A percentile compares a stretch with the other conserved stretches of the same genome.
phyloP scores from a whole-genome alignment of 805 yeast genomes.

The Wickerhamomyces bisporus region DNA sequence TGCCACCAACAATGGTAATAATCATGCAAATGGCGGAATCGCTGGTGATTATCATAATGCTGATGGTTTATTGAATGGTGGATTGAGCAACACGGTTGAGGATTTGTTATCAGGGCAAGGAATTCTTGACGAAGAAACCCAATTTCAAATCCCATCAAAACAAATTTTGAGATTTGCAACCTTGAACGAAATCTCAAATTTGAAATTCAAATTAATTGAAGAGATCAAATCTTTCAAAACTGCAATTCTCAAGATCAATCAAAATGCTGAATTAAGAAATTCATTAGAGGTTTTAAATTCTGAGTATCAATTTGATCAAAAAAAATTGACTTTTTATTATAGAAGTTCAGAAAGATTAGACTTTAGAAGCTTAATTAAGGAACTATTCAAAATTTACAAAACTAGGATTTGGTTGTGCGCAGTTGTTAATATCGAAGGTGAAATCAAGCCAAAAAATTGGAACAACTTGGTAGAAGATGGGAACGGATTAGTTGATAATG shows the following conservation, averaged over 20 bases:
- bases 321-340: conserved; percentile 70
- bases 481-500: conserved; percentile 18
- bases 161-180: conserved; percentile 75
- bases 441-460: neutral
- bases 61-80: neutral
- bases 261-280: conserved; percentile 33
- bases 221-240: conserved; percentile 69
- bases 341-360: conserved; percentile 62
- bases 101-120: conserved; percentile 22
- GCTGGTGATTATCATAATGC: too few relatives aligned
- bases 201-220: conserved; percentile 60
- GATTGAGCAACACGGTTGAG: conserved; percentile 17
- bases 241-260: conserved; percentile 46
- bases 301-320: conserved; percentile 78
- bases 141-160: conserved; percentile 67
- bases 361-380: conserved; percentile 67
- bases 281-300: conserved; percentile 62
- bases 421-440: conserved; percentile 19
- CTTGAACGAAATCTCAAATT: conserved; percentile 58
- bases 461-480: neutral
- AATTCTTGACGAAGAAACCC: conserved; percentile 34
- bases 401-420: conserved; percentile 85
- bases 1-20: conserved; percentile 1
- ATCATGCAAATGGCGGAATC: neutral
- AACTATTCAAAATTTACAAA: conserved; percentile 68